Conservation (phyloP, 176 grass and related monocot genomes). For the Ensete ventricosum region DNA sequence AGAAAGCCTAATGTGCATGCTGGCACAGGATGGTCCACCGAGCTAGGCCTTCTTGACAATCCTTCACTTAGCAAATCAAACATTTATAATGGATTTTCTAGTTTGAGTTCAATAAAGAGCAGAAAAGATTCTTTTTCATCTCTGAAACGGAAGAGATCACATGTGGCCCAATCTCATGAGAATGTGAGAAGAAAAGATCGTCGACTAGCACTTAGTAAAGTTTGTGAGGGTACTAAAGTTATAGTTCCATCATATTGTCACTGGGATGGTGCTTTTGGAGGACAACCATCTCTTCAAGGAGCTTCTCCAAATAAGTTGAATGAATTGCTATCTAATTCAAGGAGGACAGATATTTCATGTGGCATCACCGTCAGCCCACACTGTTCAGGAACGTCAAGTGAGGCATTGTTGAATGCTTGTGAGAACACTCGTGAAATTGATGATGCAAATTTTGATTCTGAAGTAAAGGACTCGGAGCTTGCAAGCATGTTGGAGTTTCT, state of each 20-base stretch:
- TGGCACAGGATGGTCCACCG: conserved; percentile 28
- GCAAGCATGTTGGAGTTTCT: conserved; percentile 30
- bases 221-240: conserved; percentile 54
- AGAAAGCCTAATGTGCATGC: conserved; percentile 28
- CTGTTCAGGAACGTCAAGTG: conserved; percentile 63
- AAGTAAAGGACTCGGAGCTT: conserved; percentile 31
- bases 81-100: conserved; percentile 39
- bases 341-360: conserved; percentile 22
- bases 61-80: conserved; percentile 22
- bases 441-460: conserved; percentile 16
- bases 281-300: conserved; percentile 31
- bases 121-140: conserved; percentile 43
- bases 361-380: conserved; percentile 33
- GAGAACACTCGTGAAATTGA: conserved; percentile 32
- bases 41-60: conserved; percentile 40
- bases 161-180: conserved; percentile 64
- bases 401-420: conserved; percentile 42
- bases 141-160: conserved; percentile 64
- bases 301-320: conserved; percentile 23
- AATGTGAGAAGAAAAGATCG: conserved; percentile 70
- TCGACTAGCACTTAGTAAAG: conserved; percentile 46
- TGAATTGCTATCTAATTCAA: conserved; percentile 26
- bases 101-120: conserved; percentile 28
- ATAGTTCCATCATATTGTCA: conserved; percentile 64
- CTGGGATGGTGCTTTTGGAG: conserved; percentile 31